Base-by-base conservation (phyloP, 73 alveolate genomes). In the Durusdinium trenchii region DNA sequence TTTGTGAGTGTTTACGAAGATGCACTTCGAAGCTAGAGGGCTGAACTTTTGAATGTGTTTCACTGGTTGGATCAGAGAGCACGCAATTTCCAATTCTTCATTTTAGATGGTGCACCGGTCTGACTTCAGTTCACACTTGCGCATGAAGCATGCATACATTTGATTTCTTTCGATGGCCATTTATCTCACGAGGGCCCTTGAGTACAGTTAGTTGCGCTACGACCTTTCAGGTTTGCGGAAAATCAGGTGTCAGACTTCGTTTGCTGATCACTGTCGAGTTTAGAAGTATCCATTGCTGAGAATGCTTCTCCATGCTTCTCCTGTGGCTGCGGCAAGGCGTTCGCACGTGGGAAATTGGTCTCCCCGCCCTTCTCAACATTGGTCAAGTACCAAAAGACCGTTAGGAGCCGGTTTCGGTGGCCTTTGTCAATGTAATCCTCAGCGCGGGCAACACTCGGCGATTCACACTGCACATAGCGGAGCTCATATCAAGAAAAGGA, bases 371-470 rank as follows among this genome's bases (percentile, higher is more conserved):
- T 64, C 35, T 71, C 38, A 14, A 51, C 99, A 42, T 76, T 93
- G 64, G 99, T 93, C 99, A 93, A 43, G 54, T 93, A 93, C 99
- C 99, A 93, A 51, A 93, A 93, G 84, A 93, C 99, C 32, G 91
- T 93, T 9, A 91, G 89, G 45, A 91, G 60, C 20, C 97, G 97
- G 42, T 91, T 91, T 3, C 97, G 51, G 97, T 91, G 97, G 45
- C 97, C 97, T 76, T 91, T 91, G 97, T 91, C 97, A 14, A 91
- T 91, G 97, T 67, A 91, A 36, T 91, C 97, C 97, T 90, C 45
- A 28, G 95, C 52, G 42, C 20, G 51, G 83, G 35, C 30, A 48
- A 0, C 75, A 2, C 81, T 26, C 30, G 62, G 18, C 54, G 32
- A 12, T 75, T 32, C 54, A 35, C 9, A 9, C 0, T 28, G 54